Conservation (phyloP, 805 yeast species). For the Candida boidinii region DNA sequence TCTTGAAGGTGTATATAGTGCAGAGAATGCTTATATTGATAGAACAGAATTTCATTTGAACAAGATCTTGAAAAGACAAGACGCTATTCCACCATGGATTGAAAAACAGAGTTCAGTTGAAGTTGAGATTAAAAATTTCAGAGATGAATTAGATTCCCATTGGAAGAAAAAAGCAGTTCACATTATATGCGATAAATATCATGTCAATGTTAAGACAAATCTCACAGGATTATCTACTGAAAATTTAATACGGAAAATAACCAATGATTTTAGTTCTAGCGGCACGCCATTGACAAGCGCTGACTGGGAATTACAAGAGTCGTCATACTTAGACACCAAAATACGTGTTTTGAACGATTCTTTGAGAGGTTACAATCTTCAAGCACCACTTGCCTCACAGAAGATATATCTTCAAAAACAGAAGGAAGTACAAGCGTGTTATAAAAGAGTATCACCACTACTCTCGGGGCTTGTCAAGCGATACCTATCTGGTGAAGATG, state of each 20-base stretch:
- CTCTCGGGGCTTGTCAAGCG: slow-evolving; percentile 13
- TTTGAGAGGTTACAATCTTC: slow-evolving; percentile 51
- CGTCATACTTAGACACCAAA: slow-evolving; percentile 23
- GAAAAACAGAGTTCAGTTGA: slow-evolving; percentile 61
- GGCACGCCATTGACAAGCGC: too few species aligned
- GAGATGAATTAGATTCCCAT: slow-evolving; percentile 32
- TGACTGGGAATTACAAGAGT: slow-evolving; percentile 31
- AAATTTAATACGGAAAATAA: too few species aligned
- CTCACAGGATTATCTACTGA: too few species aligned
- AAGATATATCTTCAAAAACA: slow-evolving; percentile 39
- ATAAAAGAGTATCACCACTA: slow-evolving; percentile 21
- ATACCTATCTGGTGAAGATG: slow-evolving; percentile 11
- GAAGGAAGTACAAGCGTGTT: slow-evolving; percentile 33
- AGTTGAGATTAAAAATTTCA: slow-evolving; percentile 35
- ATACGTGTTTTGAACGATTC: slow-evolving; percentile 36
- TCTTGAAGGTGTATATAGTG: slow-evolving; percentile 28
- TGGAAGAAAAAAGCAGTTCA: slow-evolving; percentile 29
- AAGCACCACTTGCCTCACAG: slow-evolving; percentile 55
- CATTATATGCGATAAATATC: slow-evolving; percentile 19
- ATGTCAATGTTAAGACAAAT: too few species aligned
- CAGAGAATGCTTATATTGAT: slow-evolving; percentile 50
- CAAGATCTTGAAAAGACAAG: slow-evolving; percentile 66
- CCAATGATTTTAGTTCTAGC: too few species aligned
- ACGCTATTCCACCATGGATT: slow-evolving; percentile 84
- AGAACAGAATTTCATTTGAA: slow-evolving; percentile 73